A percentile compares a stretch with the other conserved stretches of the same genome.
Conservation (phyloP, 805 yeast species). For the Spathaspora hagerdaliae region DNA sequence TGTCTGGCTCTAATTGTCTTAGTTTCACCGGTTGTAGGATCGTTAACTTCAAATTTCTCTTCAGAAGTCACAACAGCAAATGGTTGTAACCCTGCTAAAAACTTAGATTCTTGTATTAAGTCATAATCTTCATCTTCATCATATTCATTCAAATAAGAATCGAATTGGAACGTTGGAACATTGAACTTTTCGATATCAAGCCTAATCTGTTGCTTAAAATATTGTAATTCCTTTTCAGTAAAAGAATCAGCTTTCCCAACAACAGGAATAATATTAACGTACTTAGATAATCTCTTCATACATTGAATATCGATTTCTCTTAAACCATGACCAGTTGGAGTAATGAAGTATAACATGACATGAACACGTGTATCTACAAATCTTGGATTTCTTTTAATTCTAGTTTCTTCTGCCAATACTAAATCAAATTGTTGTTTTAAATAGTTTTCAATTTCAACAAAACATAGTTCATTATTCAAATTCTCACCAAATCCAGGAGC, state of each 20-base stretch:
- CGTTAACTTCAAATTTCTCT: constrained; percentile 43
- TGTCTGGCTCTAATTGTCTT: constrained; percentile 51
- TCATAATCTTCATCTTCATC: constrained; percentile 78
- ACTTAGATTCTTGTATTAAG: constrained; percentile 63
- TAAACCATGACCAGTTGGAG: constrained; percentile 77
- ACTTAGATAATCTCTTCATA: constrained; percentile 63
- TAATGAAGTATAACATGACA: constrained; percentile 71
- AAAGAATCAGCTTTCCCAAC: constrained; percentile 77
- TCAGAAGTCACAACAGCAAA: constrained; percentile 72
- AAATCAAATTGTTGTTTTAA: constrained; percentile 74
- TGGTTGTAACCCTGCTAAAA: constrained; percentile 63
- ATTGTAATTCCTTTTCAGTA: constrained; percentile 59
- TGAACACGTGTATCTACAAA: constrained; percentile 77
- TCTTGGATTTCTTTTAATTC: constrained; percentile 81
- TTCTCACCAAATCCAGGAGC: constrained; percentile 80
- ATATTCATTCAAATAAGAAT: constrained; percentile 39
- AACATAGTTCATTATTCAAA: constrained; percentile 65
- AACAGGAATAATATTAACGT: constrained; percentile 81
- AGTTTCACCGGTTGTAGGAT: constrained; percentile 40
- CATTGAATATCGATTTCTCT: constrained; percentile 71
- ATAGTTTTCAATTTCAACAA: constrained; percentile 59
- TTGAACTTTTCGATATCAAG: constrained; percentile 63
- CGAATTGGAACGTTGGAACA: constrained; percentile 77
- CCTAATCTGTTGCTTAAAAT: constrained; percentile 57
- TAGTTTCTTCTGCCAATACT: constrained; percentile 81